Percentiles rank a stretch among this genome's conserved stretches.
Evolutionary conservation across 257 asterid species (phyloP).

Genomic region (Coffea eugenioides): DNA sequence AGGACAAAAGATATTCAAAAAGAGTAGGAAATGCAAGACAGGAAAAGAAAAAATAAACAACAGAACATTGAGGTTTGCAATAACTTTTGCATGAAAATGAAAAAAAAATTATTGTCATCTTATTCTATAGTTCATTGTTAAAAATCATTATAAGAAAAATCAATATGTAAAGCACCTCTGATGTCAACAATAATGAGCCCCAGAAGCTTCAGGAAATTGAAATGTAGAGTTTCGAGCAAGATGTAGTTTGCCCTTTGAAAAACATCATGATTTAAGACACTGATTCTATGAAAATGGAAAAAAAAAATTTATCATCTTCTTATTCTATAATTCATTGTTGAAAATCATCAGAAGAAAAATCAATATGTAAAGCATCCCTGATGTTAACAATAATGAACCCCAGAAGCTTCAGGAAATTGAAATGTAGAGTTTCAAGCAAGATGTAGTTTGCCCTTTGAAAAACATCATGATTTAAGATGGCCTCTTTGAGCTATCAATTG

Average conservation of each 20-base stretch:
- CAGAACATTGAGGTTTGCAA: neutral
- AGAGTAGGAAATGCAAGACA: neutral
- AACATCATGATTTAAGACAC: too few species aligned
- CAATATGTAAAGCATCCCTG: too few species aligned
- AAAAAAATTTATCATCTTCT: too few species aligned
- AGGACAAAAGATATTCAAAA: neutral
- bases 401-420: slow-evolving; percentile 5
- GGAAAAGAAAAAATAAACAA: neutral
- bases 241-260: too few species aligned
- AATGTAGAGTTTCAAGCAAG: neutral
- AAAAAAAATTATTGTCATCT: neutral
- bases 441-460: neutral
- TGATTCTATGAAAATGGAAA: too few species aligned
- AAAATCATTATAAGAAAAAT: neutral
- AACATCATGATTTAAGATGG: neutral
- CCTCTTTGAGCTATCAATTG: neutral
- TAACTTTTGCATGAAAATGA: neutral
- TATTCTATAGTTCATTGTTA: neutral
- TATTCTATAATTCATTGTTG: too few species aligned
- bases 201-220: too few species aligned
- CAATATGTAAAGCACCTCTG: neutral
- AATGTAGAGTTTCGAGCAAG: too few species aligned
- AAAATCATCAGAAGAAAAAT: too few species aligned
- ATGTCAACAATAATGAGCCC: too few species aligned
- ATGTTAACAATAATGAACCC: neutral